Percentiles rank a stretch among this genome's conserved stretches.
These are phyloP conservation scores for Clonostachys byssicola DNA, from an alignment of 2,329 filamentous ascomycete species.

Conservation along the genomic window DNA sequence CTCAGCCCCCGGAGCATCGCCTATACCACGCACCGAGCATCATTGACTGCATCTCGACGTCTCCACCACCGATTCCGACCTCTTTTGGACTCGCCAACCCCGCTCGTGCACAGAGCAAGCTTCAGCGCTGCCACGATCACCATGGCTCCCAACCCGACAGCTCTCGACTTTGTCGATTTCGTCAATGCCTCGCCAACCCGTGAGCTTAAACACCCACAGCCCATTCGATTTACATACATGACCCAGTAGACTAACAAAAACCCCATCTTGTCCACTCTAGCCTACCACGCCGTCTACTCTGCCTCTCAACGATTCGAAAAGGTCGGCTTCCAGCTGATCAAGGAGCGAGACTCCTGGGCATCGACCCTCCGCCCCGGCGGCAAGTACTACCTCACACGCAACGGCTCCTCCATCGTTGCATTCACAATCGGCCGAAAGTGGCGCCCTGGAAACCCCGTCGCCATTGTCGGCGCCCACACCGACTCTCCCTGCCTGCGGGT, in stretches of 20 bases:
- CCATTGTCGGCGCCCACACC: constrained; percentile 94
- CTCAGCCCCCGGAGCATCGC: too few relatives aligned
- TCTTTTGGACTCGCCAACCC: too few relatives aligned
- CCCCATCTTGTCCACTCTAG: constrained; percentile 37
- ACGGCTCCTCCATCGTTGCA: constrained; percentile 86
- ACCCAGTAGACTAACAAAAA: constrained; percentile 1
- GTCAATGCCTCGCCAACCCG: constrained; percentile 93
- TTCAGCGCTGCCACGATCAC: constrained; percentile 23
- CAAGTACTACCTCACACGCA: constrained; percentile 95
- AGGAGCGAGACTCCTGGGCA: constrained; percentile 87
- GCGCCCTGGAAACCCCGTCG: constrained; percentile 84
- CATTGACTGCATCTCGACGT: too few relatives aligned
- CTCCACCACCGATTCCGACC: too few relatives aligned
- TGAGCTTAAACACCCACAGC: constrained; percentile 37
- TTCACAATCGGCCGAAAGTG: constrained; percentile 90
- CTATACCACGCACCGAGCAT: too few relatives aligned
- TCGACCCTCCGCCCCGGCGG: constrained; percentile 76
- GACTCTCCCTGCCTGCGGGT: constrained; percentile 89
- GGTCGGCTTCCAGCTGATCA: constrained; percentile 84
- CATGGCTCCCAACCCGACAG: constrained; percentile 53
- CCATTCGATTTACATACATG: neutral
- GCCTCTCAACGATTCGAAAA: constrained; percentile 71
- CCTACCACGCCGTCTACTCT: constrained; percentile 88
- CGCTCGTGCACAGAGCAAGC: neutral
- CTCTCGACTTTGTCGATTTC: constrained; percentile 86